phyloP scores from a whole-genome alignment of 2,329 filamentous ascomycete genomes.

The Pseudocercospora vitis region DNA sequence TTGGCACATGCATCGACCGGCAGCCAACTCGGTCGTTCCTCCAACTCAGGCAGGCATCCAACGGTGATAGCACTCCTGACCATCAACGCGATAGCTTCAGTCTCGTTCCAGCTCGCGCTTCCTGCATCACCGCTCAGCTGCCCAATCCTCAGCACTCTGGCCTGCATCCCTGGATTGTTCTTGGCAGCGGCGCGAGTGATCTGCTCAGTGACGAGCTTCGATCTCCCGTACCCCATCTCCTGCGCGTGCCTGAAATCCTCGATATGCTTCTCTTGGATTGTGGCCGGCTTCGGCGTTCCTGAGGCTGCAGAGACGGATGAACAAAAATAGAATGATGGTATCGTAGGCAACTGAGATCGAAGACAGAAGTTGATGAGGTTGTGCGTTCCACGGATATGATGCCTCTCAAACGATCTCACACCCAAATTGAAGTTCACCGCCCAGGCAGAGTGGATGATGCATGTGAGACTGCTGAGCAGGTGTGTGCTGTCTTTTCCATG shows the following conservation, averaged over 20 bases:
- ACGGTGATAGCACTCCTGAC: conserved; percentile 43
- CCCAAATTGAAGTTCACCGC: conserved; percentile 43
- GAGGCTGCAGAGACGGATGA: conserved; percentile 39
- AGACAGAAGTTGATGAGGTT: conserved; percentile 36
- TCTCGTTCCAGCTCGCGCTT: conserved; percentile 41
- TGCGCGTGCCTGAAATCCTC: conserved; percentile 25
- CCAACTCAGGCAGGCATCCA: conserved; percentile 42
- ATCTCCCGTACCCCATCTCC: conserved; percentile 42
- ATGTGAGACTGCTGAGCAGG: conserved; percentile 29
- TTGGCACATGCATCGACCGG: conserved; percentile 46
- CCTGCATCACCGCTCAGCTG: conserved; percentile 33
- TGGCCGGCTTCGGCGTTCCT: conserved; percentile 18
- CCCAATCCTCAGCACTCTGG: conserved; percentile 32
- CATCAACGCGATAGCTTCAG: conserved; percentile 48
- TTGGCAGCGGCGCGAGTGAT: conserved; percentile 11
- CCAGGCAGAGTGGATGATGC: conserved; percentile 43
- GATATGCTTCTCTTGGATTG: conserved; percentile 38
- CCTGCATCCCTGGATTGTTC: conserved; percentile 26
- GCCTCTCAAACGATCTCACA: conserved; percentile 35
- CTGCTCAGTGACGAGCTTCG: conserved; percentile 39
- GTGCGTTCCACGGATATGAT: conserved; percentile 34
- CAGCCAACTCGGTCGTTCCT: conserved; percentile 46
- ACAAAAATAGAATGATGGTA: conserved; percentile 40
- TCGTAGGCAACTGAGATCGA: conserved; percentile 23
- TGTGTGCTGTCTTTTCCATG: conserved; percentile 22